These are phyloP conservation scores for Cubamyces lactineus DNA, from an alignment of 768 basidiomycete genomes.

Conservation along the genomic window DNA sequence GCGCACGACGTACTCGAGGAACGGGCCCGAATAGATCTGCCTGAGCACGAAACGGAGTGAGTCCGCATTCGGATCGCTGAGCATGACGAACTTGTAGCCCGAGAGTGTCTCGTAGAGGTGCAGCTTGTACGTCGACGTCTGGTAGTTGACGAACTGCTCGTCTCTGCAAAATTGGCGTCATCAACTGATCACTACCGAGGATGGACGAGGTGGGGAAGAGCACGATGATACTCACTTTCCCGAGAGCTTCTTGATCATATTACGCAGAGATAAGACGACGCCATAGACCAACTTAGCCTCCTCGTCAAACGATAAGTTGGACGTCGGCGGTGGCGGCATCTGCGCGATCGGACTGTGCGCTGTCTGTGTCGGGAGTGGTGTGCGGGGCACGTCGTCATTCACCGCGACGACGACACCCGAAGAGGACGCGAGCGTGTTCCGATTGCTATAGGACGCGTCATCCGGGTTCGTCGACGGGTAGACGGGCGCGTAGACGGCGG, in stretches of 20 bases:
- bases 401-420: slow-evolving; percentile 73
- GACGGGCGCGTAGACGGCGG: slow-evolving; percentile 78
- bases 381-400: slow-evolving; percentile 44
- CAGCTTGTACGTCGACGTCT: slow-evolving; percentile 90
- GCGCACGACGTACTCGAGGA: slow-evolving; percentile 90
- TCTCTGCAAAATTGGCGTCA: slow-evolving; percentile 53
- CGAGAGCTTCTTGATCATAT: slow-evolving; percentile 95
- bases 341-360: slow-evolving; percentile 38
- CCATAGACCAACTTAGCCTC: slow-evolving; percentile 98
- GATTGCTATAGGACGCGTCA: slow-evolving; percentile 24
- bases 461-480: slow-evolving; percentile 49
- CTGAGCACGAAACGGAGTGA: slow-evolving; percentile 80
- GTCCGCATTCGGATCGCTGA: slow-evolving; percentile 85
- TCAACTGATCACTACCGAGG: neutral
- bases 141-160: slow-evolving; percentile 89
- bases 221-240: slow-evolving; percentile 57
- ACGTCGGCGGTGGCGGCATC: slow-evolving; percentile 44
- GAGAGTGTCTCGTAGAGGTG: slow-evolving; percentile 92
- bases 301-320: slow-evolving; percentile 89
- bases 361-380: slow-evolving; percentile 26
- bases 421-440: slow-evolving; percentile 65
- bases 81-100: slow-evolving; percentile 94
- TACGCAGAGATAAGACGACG: slow-evolving; percentile 85
- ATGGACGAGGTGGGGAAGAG: neutral
- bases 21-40: slow-evolving; percentile 93